Evolutionary conservation across 176 grass and related monocot species (phyloP), one percentile per base, ranked within the genome.

Genomic region (Panicum miliaceum): DNA sequence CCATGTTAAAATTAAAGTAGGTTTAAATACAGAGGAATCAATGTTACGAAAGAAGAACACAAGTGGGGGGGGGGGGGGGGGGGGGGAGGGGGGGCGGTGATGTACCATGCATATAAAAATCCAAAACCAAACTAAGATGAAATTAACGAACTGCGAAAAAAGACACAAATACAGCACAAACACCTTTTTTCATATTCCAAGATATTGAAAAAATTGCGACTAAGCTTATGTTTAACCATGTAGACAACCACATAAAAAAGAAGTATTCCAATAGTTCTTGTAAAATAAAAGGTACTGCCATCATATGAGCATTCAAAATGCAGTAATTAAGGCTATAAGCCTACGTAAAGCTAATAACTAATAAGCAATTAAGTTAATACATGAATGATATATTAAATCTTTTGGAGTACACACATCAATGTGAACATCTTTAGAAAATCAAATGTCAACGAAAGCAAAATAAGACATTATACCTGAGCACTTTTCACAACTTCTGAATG

Each of bases 401-500:
- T 57, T 52, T 6, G 7, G 35, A n/a, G 18, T 41, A 25, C 3
- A 77, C 13, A 29, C 23, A 43, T 25, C 75, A 62, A 46, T 1
- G 18, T 46, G 13, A 76, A 43, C 8, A 29, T 57, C 3, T 63
- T 8, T 3, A 37, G 9, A 76, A 83, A 68, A 41, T 34, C 25
- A 41, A 40, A 45, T 12, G 77, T 41, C 4, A 79, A 42, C 48
- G 47, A 12, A 58, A 48, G 15, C 2, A 74, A 68, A 77, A 73
- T 58, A 25, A 42, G n/a, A 40, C 29, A 63, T 85, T 74, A 74
- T 92, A 98, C 96, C 96, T 64, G 82, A 77, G 78, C 96, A 98
- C 86, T 95, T 98, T 68, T 93, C 87, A 79, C 54, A 42, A 81
- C 48, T 89, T 98, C 96, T 68, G 96, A 90, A 77, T 94, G 96